Base-by-base conservation (phyloP, 1,139 yeast species). In the Geotrichum aggregatum region DNA sequence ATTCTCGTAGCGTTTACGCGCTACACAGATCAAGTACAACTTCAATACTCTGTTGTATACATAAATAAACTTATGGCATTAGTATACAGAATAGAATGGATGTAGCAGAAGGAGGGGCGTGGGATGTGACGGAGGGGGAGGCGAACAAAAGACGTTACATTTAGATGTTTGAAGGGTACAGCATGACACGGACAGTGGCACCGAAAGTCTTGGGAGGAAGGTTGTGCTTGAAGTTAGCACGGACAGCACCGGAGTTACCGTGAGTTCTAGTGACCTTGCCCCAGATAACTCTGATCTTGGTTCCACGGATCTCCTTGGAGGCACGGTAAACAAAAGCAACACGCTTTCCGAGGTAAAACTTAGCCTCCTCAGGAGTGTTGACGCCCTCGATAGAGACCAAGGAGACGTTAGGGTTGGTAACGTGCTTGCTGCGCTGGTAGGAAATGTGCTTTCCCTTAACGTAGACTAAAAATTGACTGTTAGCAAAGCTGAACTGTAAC, bases 391-490 rank as follows among this genome's bases (percentile, higher is more conserved):
- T 84, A 82, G 91, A 87, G 76, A 92, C 80, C 79, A 92, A 83
- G 66, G 98, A 92, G 71, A 87, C 87, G 82, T 87, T 86, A 76
- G 98, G 97, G 95, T 92, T 87, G 86, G 86, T 88, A 74, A 86
- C 89, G 78, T 84, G 84, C 89, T 92, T 92, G 71, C 97, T 89
- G 82, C 98, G 94, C 83, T 92, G 98, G 95, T 91, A 92, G 71
- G 98, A 91, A 76, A 92, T 77, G 87, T 92, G 98, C 85, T 91
- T 92, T 80, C 98, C 98, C 85, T 91, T 92, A 80, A 92, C 98
- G 96, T 92, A 92, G 82, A 92, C 96, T 87, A 76, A 28, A 42
- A 48, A 31, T 11, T 35, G 44, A 16, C 11, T 19, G 47, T 28
- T 39, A 48, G 41, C 44, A 34, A 24, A 18, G 14, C 18, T 34